Evolutionary conservation across 768 basidiomycete species (phyloP).

Genomic region (Leucocoprinus sp.): DNA sequence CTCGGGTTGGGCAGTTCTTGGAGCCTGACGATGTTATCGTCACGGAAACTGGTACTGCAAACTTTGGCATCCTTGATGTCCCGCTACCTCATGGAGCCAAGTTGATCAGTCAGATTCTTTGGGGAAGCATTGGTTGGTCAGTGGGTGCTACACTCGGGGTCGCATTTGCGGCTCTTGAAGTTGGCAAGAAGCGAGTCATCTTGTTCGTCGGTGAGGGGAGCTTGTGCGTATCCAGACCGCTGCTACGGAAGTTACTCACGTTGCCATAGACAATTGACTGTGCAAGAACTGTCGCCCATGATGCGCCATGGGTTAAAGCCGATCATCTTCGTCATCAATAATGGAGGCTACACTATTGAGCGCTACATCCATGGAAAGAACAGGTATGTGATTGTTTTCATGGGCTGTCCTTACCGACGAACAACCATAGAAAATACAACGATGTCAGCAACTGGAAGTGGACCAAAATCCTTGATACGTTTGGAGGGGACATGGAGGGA

Average conservation of each 20-base stretch:
- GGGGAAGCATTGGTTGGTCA: slow-evolving; percentile 91
- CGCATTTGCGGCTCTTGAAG: slow-evolving; percentile 69
- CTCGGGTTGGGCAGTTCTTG: slow-evolving; percentile 68
- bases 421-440: slow-evolving; percentile 61
- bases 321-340: slow-evolving; percentile 79
- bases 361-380: slow-evolving; percentile 60
- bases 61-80: slow-evolving; percentile 79
- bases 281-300: slow-evolving; percentile 85
- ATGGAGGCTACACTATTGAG: slow-evolving; percentile 85
- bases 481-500: slow-evolving; percentile 45
- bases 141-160: slow-evolving; percentile 70
- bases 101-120: slow-evolving; percentile 72
- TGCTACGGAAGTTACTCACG: neutral
- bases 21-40: slow-evolving; percentile 66
- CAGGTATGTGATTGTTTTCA: slow-evolving; percentile 25
- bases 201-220: slow-evolving; percentile 84
- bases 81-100: slow-evolving; percentile 64
- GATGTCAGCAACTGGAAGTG: slow-evolving; percentile 80
- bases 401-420: neutral
- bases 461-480: slow-evolving; percentile 50
- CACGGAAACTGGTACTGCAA: slow-evolving; percentile 84
- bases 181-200: slow-evolving; percentile 56
- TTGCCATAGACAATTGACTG: slow-evolving; percentile 53
- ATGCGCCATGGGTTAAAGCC: slow-evolving; percentile 64
- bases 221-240: slow-evolving; percentile 37